A percentile compares a stretch with the other conserved stretches of the same genome.
Conservation (phyloP, 2,329 filamentous ascomycete genomes). For the Gyromitra esculenta region DNA sequence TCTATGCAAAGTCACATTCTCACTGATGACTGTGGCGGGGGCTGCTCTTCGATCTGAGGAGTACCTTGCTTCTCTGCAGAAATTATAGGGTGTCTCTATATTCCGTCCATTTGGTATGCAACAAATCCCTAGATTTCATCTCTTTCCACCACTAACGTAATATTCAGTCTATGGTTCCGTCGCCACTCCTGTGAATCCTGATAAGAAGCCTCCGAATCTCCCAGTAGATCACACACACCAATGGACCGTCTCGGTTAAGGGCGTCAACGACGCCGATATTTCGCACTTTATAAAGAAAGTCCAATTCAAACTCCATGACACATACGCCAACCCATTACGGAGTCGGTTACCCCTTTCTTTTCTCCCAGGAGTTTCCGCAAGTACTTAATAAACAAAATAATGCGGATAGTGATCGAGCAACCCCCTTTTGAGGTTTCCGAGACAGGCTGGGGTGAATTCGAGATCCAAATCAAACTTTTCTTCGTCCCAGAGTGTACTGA, state of each 20-base stretch:
- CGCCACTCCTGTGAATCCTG: slow-evolving; percentile 79
- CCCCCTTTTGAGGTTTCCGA: slow-evolving; percentile 86
- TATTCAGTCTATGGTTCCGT: slow-evolving; percentile 75
- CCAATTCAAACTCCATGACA: slow-evolving; percentile 98
- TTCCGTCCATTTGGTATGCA: slow-evolving; percentile 47
- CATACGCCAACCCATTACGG: slow-evolving; percentile 88
- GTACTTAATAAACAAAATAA: background rate
- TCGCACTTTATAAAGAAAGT: slow-evolving; percentile 97
- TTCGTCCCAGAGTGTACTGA: slow-evolving; percentile 88
- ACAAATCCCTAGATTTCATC: background rate
- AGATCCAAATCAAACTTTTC: slow-evolving; percentile 93
- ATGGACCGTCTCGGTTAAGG: slow-evolving; percentile 94
- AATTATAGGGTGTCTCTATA: slow-evolving; percentile 48
- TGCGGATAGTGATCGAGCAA: slow-evolving; percentile 70
- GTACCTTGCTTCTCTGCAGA: slow-evolving; percentile 31
- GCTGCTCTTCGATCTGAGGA: slow-evolving; percentile 31
- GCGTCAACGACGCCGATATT: slow-evolving; percentile 87
- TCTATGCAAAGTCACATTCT: slow-evolving; percentile 36
- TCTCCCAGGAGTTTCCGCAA: background rate
- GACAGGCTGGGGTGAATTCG: slow-evolving; percentile 98
- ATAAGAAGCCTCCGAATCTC: slow-evolving; percentile 76
- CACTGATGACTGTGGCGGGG: slow-evolving; percentile 42
- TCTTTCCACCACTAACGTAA: slow-evolving; percentile 21
- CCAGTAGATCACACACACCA: slow-evolving; percentile 94
- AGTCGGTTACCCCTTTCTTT: slow-evolving; percentile 60